These are phyloP conservation scores for Rhizophora mangle DNA, from an alignment of 345 rosid genomes.

Conservation along the genomic window DNA sequence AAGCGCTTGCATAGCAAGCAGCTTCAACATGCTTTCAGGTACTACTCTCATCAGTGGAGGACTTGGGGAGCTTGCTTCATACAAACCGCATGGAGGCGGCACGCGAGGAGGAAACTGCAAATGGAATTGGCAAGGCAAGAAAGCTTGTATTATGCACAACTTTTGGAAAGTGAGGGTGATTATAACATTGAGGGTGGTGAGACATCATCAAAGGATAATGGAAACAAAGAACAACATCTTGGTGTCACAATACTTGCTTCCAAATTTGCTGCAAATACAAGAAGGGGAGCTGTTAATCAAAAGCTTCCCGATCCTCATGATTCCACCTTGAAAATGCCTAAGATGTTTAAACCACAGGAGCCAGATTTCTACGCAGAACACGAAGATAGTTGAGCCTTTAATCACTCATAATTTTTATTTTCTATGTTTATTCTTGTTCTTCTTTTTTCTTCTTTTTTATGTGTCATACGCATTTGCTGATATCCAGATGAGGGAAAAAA, in stretches of 20 bases:
- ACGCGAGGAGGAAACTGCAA: slow-evolving; percentile 52
- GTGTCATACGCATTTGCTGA: no score
- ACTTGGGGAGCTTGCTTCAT: slow-evolving; percentile 79
- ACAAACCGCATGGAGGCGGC: slow-evolving; percentile 74
- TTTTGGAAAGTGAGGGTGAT: slow-evolving; percentile 14
- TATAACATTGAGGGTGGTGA: slow-evolving; percentile 12
- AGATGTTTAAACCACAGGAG: slow-evolving; percentile 74
- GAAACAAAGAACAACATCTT: slow-evolving; percentile 36
- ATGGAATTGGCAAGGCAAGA: slow-evolving; percentile 64
- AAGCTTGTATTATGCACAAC: slow-evolving; percentile 28
- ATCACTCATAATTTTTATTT: no score
- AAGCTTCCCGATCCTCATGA: slow-evolving; percentile 47
- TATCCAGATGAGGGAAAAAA: no score
- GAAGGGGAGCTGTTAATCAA: slow-evolving; percentile 31
- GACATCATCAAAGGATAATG: slow-evolving; percentile 11
- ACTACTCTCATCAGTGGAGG: slow-evolving; percentile 92
- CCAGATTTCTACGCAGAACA: slow-evolving; percentile 55
- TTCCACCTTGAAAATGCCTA: slow-evolving; percentile 69
- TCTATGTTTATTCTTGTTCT: no score
- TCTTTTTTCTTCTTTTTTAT: no score
- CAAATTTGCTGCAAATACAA: slow-evolving; percentile 61
- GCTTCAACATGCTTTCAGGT: slow-evolving; percentile 88
- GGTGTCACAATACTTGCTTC: slow-evolving; percentile 62
- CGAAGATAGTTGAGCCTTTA: slow-evolving; percentile 8
- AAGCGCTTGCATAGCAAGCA: slow-evolving; percentile 81